Base-by-base conservation (phyloP, 805 yeast genomes). In the Priceomyces castillae region DNA sequence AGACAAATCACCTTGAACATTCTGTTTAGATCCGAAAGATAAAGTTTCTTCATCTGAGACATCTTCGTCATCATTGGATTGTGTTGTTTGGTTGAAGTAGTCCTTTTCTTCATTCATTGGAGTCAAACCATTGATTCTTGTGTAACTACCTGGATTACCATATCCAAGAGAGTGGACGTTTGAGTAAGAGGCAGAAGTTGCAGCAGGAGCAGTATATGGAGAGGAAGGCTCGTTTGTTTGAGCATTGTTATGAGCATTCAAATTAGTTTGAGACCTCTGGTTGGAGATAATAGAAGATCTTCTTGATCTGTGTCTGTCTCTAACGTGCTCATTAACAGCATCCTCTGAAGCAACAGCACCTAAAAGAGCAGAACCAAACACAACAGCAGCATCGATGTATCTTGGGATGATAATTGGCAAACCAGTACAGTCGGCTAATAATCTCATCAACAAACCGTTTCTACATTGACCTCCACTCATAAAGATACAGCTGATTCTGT, bases 391-490 rank as follows among this genome's bases (percentile, higher is more conserved):
- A 60, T 92, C 98, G 56, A 92, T 90, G 65, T 94, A 90, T 57
- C 92, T 78, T 39, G 99, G 99, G 49, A 92, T 88, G 39, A 94
- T 80, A 46, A 94, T 82, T 14, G 97, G 96, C 67, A 85, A 73
- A 3, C 95, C 95, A 0, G 97, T 89, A 59, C 96, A 86, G 56
- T 92, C 95, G 1, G 97, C 96, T 62, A 94, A 76, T 47, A 94
- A 68, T 67, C 95, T 78, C 83, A 94, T 90, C 48, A 94, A 74
- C 44, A 94, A 70, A 14, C 90, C 86, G 65, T 94, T 94, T 59
- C 97, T 80, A 64, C 97, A 90, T 64, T 94, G 99, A 26, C 99
- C 98, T 44, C 99, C 99, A 48, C 92, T 82, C 82, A 94, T 82
- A 67, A 84, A 94, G 48, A 94, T 81, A 17, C 88, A 77, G 15